phyloP scores from a whole-genome alignment of 2,329 filamentous ascomycete genomes.

The Fusarium nurragi region DNA sequence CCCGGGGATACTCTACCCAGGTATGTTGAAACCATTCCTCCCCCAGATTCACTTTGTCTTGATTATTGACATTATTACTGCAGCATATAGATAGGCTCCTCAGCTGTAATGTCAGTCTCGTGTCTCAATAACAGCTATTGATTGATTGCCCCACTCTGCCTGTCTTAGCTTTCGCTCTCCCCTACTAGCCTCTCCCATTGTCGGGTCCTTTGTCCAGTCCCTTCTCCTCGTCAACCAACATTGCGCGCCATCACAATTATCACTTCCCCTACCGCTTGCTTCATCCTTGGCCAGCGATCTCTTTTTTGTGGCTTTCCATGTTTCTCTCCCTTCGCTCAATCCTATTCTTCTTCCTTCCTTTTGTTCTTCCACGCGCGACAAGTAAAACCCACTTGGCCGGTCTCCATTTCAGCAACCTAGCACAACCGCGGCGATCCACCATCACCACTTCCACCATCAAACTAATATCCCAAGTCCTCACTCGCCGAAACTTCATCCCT shows the following conservation, averaged over 20 bases:
- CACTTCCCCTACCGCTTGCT: neutral
- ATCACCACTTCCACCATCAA: conserved; percentile 26
- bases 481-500: conserved; percentile 10
- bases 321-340: neutral
- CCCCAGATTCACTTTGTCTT: conserved; percentile 12
- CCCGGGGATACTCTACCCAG: neutral
- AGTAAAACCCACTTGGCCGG: conserved; percentile 14
- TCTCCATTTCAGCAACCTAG: conserved; percentile 13
- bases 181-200: conserved; percentile 17
- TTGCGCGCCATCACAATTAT: conserved; percentile 21
- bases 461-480: conserved; percentile 21
- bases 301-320: neutral
- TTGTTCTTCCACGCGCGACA: neutral
- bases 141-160: conserved; percentile 25
- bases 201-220: conserved; percentile 2
- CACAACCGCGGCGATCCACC: conserved; percentile 23
- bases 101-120: conserved; percentile 8
- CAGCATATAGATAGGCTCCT: neutral
- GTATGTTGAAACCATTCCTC: conserved; percentile 30
- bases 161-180: conserved; percentile 6
- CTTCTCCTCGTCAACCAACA: conserved; percentile 30
- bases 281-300: conserved; percentile 3
- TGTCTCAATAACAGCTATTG: neutral
- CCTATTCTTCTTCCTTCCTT: conserved; percentile 2
- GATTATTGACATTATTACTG: neutral